phyloP scores from a whole-genome alignment of 768 basidiomycete species.

The Suillus fuscotomentosus region DNA sequence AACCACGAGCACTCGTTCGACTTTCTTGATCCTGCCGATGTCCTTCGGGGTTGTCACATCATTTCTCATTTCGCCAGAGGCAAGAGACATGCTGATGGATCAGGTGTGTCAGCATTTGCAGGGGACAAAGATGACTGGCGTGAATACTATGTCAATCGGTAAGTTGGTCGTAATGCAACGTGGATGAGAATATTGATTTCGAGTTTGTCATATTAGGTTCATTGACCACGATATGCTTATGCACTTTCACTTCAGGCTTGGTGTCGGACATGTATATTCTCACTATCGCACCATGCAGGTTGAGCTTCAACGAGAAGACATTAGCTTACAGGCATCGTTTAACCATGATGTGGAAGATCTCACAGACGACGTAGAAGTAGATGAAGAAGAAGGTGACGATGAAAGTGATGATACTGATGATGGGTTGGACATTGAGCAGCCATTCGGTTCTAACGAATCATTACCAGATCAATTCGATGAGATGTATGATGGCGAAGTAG shows the following conservation, averaged over 20 bases:
- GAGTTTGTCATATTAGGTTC: not conserved
- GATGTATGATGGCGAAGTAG: too few species aligned
- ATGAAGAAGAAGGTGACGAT: too few species aligned
- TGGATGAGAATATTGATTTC: not conserved
- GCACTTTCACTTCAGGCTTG: not conserved
- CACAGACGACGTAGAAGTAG: too few species aligned
- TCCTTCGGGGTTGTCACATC: slow-evolving; percentile 2
- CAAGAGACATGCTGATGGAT: not conserved
- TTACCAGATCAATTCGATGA: not conserved
- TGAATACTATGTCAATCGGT: not conserved
- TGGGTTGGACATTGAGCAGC: not conserved
- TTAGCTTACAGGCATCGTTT: too few species aligned
- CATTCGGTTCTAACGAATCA: not conserved
- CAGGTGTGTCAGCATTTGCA: not conserved
- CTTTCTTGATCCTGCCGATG: slow-evolving; percentile 1
- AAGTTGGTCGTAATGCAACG: not conserved
- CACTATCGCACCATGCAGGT: not conserved
- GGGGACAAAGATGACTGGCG: too few species aligned
- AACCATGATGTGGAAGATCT: too few species aligned
- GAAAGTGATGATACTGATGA: not conserved
- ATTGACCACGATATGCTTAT: slow-evolving; percentile 2
- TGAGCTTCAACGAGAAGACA: not conserved
- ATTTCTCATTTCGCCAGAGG: not conserved
- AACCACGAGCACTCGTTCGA: not conserved
- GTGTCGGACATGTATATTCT: not conserved